A percentile compares a stretch with the other conserved stretches of the same genome.
phyloP scores from a whole-genome alignment of 768 basidiomycete genomes.

The Psilocybe azurescens region DNA sequence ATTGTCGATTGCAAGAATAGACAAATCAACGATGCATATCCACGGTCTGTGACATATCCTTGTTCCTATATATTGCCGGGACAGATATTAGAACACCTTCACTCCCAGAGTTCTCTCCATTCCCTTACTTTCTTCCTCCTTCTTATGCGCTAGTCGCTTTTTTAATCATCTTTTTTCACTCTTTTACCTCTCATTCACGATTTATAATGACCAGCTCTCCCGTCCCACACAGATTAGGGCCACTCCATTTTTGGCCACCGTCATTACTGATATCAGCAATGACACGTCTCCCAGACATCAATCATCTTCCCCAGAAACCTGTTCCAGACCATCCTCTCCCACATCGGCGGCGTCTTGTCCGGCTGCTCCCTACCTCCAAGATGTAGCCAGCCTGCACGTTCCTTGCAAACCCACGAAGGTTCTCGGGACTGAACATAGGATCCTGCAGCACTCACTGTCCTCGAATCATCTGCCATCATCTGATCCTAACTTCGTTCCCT shows the following conservation, averaged over 20 bases:
- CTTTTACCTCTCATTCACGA: slow-evolving; percentile 30
- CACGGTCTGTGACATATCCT: slow-evolving; percentile 27
- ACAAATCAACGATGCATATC: slow-evolving; percentile 5
- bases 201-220: slow-evolving; percentile 34
- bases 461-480: slow-evolving; percentile 29
- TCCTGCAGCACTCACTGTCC: slow-evolving; percentile 35
- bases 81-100: slow-evolving; percentile 17
- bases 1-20: slow-evolving; percentile 24
- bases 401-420: slow-evolving; percentile 27
- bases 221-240: slow-evolving; percentile 27
- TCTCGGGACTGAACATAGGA: slow-evolving; percentile 23
- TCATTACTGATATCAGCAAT: slow-evolving; percentile 33
- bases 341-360: slow-evolving; percentile 14
- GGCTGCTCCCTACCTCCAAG: slow-evolving; percentile 22
- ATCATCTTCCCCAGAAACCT: slow-evolving; percentile 21
- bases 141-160: slow-evolving; percentile 41
- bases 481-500: slow-evolving; percentile 29
- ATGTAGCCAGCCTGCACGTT: slow-evolving; percentile 32
- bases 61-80: slow-evolving; percentile 27
- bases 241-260: slow-evolving; percentile 44
- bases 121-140: slow-evolving; percentile 25
- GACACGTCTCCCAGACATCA: slow-evolving; percentile 19
- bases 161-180: slow-evolving; percentile 26
- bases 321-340: slow-evolving; percentile 25
- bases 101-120: slow-evolving; percentile 18